Evolutionary conservation across 768 basidiomycete genomes (phyloP).

Genomic region (Chalciporus piperatus): DNA sequence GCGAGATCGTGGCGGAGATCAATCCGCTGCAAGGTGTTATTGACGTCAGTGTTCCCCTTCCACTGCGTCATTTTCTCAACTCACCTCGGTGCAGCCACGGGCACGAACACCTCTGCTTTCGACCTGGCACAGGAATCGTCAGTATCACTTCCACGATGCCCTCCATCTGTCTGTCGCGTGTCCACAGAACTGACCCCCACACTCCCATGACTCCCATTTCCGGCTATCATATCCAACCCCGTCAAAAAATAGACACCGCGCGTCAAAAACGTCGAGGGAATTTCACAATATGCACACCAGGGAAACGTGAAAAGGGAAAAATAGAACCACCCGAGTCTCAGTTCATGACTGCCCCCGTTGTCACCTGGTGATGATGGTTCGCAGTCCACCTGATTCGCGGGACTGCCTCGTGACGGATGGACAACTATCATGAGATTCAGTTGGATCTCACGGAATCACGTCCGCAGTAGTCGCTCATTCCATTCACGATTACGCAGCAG

Average conservation of each 20-base stretch:
- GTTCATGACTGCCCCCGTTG: constrained; percentile 5
- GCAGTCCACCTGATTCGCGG: constrained; percentile 1
- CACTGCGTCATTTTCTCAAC: constrained; percentile 29
- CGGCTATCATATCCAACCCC: constrained; percentile 14
- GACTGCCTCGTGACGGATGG: background rate
- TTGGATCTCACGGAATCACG: constrained; percentile 11
- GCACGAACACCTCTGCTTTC: constrained; percentile 83
- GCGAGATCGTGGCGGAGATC: constrained; percentile 58
- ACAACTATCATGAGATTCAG: constrained; percentile 11
- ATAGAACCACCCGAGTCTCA: background rate
- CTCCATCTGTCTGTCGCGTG: constrained; percentile 15
- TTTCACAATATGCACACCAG: background rate
- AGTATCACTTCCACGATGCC: constrained; percentile 9
- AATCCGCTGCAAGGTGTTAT: constrained; percentile 42
- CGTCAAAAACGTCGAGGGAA: background rate
- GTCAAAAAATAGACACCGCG: background rate
- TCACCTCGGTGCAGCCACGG: constrained; percentile 83
- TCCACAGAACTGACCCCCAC: constrained; percentile 20
- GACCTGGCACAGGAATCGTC: constrained; percentile 41
- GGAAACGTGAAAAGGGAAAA: background rate
- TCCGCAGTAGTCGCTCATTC: constrained; percentile 3
- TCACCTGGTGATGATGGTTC: constrained; percentile 1
- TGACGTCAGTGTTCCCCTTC: constrained; percentile 28
- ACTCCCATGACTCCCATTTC: constrained; percentile 10
- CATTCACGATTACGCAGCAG: constrained; percentile 12